A percentile compares a stretch with the other conserved stretches of the same genome.
Conservation (phyloP, 345 rosid species). For the Corymbia maculata region DNA sequence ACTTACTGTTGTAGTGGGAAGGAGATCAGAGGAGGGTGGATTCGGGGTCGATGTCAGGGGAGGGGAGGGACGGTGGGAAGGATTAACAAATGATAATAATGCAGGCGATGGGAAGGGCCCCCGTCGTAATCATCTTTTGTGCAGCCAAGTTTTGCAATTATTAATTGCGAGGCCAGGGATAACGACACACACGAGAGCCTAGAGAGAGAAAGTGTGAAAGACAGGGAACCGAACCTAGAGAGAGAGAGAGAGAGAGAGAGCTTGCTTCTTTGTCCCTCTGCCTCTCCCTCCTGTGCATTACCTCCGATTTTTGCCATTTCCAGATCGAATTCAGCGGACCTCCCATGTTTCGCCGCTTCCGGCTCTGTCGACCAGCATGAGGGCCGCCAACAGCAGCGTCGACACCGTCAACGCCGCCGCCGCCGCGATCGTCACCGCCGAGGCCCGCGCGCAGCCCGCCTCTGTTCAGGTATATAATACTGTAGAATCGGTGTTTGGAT, state of each 20-base stretch:
- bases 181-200: neutral
- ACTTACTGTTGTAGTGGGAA: neutral
- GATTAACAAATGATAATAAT: neutral
- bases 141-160: neutral
- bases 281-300: neutral
- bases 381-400: constrained; percentile 43
- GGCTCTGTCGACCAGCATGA: constrained; percentile 17
- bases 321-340: constrained; percentile 9
- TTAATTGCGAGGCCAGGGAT: neutral
- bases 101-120: neutral
- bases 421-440: constrained; percentile 83
- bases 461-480: constrained; percentile 36
- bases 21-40: neutral
- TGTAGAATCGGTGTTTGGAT: neutral
- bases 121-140: neutral
- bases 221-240: neutral
- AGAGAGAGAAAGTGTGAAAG: neutral
- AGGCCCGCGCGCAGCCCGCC: constrained; percentile 71
- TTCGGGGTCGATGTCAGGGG: neutral
- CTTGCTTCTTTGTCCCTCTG: too few species aligned
- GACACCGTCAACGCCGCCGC: constrained; percentile 94
- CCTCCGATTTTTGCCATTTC: neutral
- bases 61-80: neutral
- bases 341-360: neutral
- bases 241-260: neutral